Conservation (phyloP, 208 protist species). For the Leishmania tropica region DNA sequence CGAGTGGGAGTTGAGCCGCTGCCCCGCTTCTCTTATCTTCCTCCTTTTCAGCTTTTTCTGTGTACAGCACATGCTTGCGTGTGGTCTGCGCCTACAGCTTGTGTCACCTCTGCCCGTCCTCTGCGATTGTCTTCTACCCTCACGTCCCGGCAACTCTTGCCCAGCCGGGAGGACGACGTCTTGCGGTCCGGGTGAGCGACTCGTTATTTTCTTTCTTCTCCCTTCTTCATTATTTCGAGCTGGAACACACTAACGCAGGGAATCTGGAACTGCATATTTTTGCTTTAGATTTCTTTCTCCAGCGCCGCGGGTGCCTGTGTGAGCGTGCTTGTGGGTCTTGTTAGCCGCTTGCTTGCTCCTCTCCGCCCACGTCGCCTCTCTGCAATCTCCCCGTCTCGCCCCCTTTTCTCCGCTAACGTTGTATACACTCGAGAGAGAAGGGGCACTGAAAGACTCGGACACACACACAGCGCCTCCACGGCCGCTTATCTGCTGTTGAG, state of each 20-base stretch:
- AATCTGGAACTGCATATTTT: not conserved
- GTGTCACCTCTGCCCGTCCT: not conserved
- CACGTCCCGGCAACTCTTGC: not conserved
- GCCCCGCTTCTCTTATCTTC: not conserved
- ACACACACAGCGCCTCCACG: not conserved
- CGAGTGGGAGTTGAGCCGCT: not conserved
- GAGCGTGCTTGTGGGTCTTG: not conserved
- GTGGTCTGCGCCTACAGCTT: not conserved
- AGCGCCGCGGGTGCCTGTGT: not conserved
- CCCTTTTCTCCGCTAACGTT: not conserved
- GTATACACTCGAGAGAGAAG: not conserved
- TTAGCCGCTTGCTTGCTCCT: not conserved
- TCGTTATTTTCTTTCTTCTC: not conserved
- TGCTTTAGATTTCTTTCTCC: not conserved
- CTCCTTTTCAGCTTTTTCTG: slow-evolving; percentile 3
- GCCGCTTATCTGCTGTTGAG: not conserved
- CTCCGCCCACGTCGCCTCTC: not conserved
- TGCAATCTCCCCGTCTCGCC: not conserved
- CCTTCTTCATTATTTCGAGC: not conserved
- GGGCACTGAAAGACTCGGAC: not conserved
- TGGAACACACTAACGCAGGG: not conserved
- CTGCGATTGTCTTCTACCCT: not conserved
- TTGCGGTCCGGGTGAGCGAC: not conserved
- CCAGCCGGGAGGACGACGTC: not conserved
- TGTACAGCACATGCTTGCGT: not conserved